These are phyloP conservation scores for Lactarius evosmus DNA, from an alignment of 768 basidiomycete species.

Conservation along the genomic window DNA sequence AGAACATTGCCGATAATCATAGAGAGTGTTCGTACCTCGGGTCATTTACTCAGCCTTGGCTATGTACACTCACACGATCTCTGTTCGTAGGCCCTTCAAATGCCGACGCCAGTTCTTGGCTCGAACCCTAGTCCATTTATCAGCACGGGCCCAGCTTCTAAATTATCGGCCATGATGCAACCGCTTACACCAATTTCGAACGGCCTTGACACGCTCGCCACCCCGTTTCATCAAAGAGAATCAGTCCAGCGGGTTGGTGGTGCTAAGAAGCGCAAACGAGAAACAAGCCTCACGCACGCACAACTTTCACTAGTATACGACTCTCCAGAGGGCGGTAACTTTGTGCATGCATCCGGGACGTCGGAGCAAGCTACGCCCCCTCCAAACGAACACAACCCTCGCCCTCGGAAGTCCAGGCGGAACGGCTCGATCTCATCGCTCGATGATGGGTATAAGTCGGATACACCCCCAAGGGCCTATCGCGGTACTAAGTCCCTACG, in stretches of 20 bases:
- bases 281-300: background rate
- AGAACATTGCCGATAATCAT: conserved; percentile 20
- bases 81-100: conserved; percentile 1
- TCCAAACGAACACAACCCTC: background rate
- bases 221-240: conserved; percentile 1
- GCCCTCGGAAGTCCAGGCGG: conserved; percentile 15
- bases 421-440: background rate
- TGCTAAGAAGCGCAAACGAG: conserved; percentile 20
- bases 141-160: background rate
- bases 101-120: background rate
- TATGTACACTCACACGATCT: background rate
- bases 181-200: conserved; percentile 20
- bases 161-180: background rate
- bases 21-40: conserved; percentile 17
- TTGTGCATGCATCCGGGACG: background rate
- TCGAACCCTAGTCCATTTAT: background rate
- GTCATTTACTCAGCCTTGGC: background rate
- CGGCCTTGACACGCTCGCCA: background rate
- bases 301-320: background rate
- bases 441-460: conserved; percentile 16
- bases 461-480: conserved; percentile 2
- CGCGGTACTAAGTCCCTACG: background rate
- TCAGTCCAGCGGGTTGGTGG: conserved; percentile 1
- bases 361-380: background rate
- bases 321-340: background rate